These are phyloP conservation scores for Exserohilum turcica DNA, from an alignment of 2,329 filamentous ascomycete species.

Conservation along the genomic window DNA sequence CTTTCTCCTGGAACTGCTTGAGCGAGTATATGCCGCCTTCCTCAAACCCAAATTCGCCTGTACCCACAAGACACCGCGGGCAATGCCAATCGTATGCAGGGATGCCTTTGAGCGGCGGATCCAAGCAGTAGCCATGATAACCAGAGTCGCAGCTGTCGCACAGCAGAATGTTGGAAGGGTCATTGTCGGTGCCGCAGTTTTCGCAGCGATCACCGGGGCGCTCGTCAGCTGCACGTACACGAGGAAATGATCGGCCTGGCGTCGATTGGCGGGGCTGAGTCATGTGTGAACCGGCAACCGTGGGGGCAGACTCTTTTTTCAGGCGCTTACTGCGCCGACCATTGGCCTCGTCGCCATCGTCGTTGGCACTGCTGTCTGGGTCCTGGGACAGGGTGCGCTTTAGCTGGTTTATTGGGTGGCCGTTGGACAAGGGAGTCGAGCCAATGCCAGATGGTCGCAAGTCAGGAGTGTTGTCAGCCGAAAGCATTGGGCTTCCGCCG, in stretches of 20 bases:
- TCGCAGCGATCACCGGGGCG: slow-evolving; percentile 77
- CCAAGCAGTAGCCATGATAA: slow-evolving; percentile 86
- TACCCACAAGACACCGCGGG: slow-evolving; percentile 90
- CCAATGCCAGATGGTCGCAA: slow-evolving; percentile 58
- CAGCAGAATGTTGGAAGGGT: slow-evolving; percentile 70
- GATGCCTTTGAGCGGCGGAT: slow-evolving; percentile 77
- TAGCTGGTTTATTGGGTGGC: slow-evolving; percentile 61
- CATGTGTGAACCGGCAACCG: slow-evolving; percentile 96
- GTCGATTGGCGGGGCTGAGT: slow-evolving; percentile 84
- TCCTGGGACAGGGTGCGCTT: slow-evolving; percentile 72
- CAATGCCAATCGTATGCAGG: slow-evolving; percentile 95
- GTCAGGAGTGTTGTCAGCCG: slow-evolving; percentile 69
- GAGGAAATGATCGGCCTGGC: slow-evolving; percentile 62
- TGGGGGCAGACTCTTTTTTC: slow-evolving; percentile 78
- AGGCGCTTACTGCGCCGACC: slow-evolving; percentile 85
- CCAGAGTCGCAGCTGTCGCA: slow-evolving; percentile 93
- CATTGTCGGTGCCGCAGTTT: slow-evolving; percentile 79
- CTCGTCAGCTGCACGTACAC: slow-evolving; percentile 59
- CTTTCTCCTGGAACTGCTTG: slow-evolving; percentile 94
- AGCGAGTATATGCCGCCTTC: slow-evolving; percentile 95
- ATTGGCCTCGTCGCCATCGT: slow-evolving; percentile 55
- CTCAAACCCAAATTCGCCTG: slow-evolving; percentile 96
- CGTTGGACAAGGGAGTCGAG: slow-evolving; percentile 58
- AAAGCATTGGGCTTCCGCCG: slow-evolving; percentile 65
- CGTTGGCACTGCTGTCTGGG: slow-evolving; percentile 64